These are phyloP conservation scores for Cenococcum geophilum DNA, from an alignment of 495 filamentous ascomycete genomes.

Conservation along the genomic window DNA sequence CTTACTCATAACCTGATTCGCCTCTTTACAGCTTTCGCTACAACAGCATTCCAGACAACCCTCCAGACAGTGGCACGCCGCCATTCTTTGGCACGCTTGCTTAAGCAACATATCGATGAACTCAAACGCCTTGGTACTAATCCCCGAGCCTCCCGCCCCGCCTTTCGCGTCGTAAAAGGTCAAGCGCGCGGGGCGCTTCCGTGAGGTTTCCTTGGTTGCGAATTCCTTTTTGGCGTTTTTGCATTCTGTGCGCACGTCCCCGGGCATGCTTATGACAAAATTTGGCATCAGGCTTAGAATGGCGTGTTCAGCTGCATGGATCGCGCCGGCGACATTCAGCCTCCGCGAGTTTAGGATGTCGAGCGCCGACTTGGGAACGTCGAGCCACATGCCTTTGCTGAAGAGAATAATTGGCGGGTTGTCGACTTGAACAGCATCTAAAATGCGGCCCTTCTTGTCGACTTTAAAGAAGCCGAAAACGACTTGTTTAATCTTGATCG, in stretches of 20 bases:
- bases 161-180: slow-evolving; percentile 96
- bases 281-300: slow-evolving; percentile 79
- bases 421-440: slow-evolving; percentile 88
- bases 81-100: slow-evolving; percentile 73
- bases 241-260: slow-evolving; percentile 90
- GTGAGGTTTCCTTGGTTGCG: slow-evolving; percentile 60
- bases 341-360: slow-evolving; percentile 64
- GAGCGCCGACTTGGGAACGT: slow-evolving; percentile 73
- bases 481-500: slow-evolving; percentile 72
- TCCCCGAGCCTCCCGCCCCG: slow-evolving; percentile 73
- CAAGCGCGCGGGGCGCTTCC: slow-evolving; percentile 83
- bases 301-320: slow-evolving; percentile 92
- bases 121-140: slow-evolving; percentile 87
- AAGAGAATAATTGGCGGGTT: slow-evolving; percentile 83
- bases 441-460: slow-evolving; percentile 70
- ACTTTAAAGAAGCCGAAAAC: slow-evolving; percentile 97
- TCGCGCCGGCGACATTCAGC: slow-evolving; percentile 80
- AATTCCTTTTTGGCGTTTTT: slow-evolving; percentile 76
- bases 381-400: slow-evolving; percentile 94
- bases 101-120: slow-evolving; percentile 73
- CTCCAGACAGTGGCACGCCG: slow-evolving; percentile 60
- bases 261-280: slow-evolving; percentile 79
- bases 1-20: slow-evolving; percentile 90
- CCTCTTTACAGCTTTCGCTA: slow-evolving; percentile 77
- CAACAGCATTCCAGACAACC: slow-evolving; percentile 89